Evolutionary conservation across 2,329 filamentous ascomycete species (phyloP).

Genomic region (Xylaria hypoxylon): DNA sequence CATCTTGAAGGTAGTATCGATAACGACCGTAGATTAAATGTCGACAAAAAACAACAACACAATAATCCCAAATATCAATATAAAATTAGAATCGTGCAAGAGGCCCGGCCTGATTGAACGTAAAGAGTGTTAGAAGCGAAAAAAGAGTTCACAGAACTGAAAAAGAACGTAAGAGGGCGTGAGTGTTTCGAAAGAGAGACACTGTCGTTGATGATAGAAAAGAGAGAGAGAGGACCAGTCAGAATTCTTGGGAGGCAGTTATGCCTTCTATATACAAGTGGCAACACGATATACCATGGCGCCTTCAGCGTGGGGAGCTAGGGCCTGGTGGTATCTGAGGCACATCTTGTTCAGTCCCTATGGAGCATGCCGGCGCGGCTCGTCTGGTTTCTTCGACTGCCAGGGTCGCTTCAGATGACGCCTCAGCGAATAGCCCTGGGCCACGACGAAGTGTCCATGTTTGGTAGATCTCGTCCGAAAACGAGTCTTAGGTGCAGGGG

Average conservation of each 20-base stretch:
- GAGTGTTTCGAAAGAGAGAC: constrained; percentile 43
- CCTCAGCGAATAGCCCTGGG: constrained; percentile 41
- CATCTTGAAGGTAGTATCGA: constrained; percentile 47
- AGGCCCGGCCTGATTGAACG: constrained; percentile 49
- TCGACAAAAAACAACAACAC: constrained; percentile 19
- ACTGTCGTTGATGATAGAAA: constrained; percentile 46
- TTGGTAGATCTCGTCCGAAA: constrained; percentile 47
- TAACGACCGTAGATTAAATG: constrained; percentile 26
- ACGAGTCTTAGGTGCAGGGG: constrained; percentile 35
- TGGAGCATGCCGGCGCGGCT: constrained; percentile 27
- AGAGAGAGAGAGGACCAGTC: constrained; percentile 25
- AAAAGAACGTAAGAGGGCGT: constrained; percentile 49
- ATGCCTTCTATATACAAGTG: constrained; percentile 45
- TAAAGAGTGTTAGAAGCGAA: constrained; percentile 45
- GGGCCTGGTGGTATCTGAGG: constrained; percentile 28
- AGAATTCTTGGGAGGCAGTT: constrained; percentile 23
- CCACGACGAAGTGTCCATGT: constrained; percentile 33
- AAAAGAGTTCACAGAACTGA: constrained; percentile 51
- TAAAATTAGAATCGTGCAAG: constrained; percentile 40
- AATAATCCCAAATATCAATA: constrained; percentile 32
- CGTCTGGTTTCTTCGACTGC: constrained; percentile 34
- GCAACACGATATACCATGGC: constrained; percentile 1
- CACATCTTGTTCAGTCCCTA: constrained; percentile 32
- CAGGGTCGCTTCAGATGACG: constrained; percentile 43
- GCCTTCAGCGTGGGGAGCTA: constrained; percentile 18